Conservation (phyloP, 2,329 filamentous ascomycete genomes). For the Xylogone sp. region DNA sequence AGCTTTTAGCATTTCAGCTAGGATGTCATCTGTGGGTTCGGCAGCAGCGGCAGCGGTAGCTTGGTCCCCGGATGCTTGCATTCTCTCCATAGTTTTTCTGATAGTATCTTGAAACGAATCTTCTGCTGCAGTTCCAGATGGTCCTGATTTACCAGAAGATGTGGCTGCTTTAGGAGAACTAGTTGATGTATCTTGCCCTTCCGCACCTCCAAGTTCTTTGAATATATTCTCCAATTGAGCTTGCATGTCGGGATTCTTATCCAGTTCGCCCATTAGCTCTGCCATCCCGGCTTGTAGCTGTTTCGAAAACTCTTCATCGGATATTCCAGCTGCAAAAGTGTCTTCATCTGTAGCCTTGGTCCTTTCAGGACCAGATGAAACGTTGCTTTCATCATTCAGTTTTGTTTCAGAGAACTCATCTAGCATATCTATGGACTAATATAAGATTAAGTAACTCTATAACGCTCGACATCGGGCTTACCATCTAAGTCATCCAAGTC, state of each 20-base stretch:
- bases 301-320: constrained; percentile 77
- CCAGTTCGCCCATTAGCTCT: constrained; percentile 69
- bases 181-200: constrained; percentile 29
- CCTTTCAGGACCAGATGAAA: constrained; percentile 20
- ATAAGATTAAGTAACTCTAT: constrained; percentile 4
- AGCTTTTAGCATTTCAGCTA: constrained; percentile 90
- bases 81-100: constrained; percentile 88
- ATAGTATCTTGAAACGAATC: constrained; percentile 90
- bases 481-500: constrained; percentile 90
- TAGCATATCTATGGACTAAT: constrained; percentile 65
- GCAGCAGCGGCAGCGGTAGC: constrained; percentile 74
- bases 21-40: constrained; percentile 69
- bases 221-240: constrained; percentile 75
- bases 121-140: constrained; percentile 37
- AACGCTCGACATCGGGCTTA: constrained; percentile 31
- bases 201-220: constrained; percentile 62
- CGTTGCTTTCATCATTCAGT: constrained; percentile 38
- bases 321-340: constrained; percentile 37
- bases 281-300: constrained; percentile 91
- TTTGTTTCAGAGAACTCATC: constrained; percentile 79
- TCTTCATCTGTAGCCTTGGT: constrained; percentile 18
- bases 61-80: constrained; percentile 84
- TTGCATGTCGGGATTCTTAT: constrained; percentile 67
- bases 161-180: constrained; percentile 18
- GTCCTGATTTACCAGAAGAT: constrained; percentile 14